Evolutionary conservation across 2,329 filamentous ascomycete genomes (phyloP).

Genomic region (Ophiostoma novo-ulmi): DNA sequence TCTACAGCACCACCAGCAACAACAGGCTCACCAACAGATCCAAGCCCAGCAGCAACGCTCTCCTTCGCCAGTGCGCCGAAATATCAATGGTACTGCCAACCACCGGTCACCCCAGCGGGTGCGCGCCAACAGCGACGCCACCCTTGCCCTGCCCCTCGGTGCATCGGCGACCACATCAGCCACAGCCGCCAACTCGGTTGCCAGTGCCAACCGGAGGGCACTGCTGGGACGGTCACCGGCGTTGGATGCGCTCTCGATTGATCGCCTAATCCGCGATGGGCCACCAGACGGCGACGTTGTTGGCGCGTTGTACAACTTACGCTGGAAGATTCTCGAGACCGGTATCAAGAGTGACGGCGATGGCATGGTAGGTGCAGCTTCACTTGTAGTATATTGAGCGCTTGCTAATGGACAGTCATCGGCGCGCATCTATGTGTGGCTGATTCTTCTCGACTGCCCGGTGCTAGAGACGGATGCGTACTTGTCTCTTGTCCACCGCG

Average conservation of each 20-base stretch:
- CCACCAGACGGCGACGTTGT: slow-evolving; percentile 65
- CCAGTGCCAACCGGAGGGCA: slow-evolving; percentile 41
- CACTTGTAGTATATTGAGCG: not conserved
- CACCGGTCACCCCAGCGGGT: slow-evolving; percentile 50
- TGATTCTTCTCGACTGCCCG: slow-evolving; percentile 83
- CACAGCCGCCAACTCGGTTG: slow-evolving; percentile 35
- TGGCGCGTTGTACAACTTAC: slow-evolving; percentile 62
- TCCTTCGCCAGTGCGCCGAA: slow-evolving; percentile 36
- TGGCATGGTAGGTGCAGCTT: slow-evolving; percentile 60
- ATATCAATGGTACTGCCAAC: slow-evolving; percentile 28
- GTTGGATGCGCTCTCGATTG: slow-evolving; percentile 59
- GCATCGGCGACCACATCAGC: slow-evolving; percentile 29
- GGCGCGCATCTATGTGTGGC: slow-evolving; percentile 90
- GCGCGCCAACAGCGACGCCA: slow-evolving; percentile 69
- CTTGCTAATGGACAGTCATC: slow-evolving; percentile 59
- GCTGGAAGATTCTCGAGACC: slow-evolving; percentile 68
- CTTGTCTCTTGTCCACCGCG: slow-evolving; percentile 82
- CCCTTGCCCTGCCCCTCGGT: slow-evolving; percentile 23
- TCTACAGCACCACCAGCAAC: slow-evolving; percentile 37
- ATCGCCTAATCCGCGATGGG: slow-evolving; percentile 73
- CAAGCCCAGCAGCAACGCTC: slow-evolving; percentile 49
- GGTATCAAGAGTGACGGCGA: slow-evolving; percentile 71
- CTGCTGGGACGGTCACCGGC: slow-evolving; percentile 43
- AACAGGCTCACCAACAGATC: slow-evolving; percentile 25
- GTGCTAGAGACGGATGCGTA: slow-evolving; percentile 83